Evolutionary conservation across 2,329 filamentous ascomycete genomes (phyloP).

Genomic region (Pseudogymnoascus verrucosus): DNA sequence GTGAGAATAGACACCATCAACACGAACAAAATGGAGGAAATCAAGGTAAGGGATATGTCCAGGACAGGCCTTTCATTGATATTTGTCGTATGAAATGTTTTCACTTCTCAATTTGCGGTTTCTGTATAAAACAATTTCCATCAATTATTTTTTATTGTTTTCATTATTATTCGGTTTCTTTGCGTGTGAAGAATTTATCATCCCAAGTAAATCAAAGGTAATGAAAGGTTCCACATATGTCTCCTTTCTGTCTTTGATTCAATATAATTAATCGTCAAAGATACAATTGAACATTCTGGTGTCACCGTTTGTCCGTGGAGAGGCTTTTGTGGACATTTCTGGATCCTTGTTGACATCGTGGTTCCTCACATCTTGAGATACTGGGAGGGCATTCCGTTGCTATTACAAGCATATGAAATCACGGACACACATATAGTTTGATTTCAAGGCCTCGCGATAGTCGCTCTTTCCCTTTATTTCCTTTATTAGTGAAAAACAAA

Average conservation of each 20-base stretch:
- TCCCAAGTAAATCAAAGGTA: background rate
- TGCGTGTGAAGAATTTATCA: no score
- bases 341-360: background rate
- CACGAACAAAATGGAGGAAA: background rate
- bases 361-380: background rate
- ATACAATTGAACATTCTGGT: background rate
- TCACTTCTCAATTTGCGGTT: background rate
- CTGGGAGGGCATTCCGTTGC: background rate
- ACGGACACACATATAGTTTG: background rate
- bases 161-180: background rate
- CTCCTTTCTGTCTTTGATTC: background rate
- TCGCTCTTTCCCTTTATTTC: background rate
- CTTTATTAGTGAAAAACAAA: background rate
- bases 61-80: background rate
- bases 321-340: background rate
- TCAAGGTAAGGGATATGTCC: background rate
- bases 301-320: background rate
- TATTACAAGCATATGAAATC: background rate
- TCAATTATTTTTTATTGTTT: background rate
- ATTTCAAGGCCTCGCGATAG: background rate
- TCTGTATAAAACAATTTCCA: background rate
- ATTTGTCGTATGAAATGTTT: background rate
- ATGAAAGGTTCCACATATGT: background rate
- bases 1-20: background rate
- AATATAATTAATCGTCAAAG: background rate